These are phyloP conservation scores for Pestalotiopsis sp. DNA, from an alignment of 2,329 filamentous ascomycete species.

Conservation along the genomic window DNA sequence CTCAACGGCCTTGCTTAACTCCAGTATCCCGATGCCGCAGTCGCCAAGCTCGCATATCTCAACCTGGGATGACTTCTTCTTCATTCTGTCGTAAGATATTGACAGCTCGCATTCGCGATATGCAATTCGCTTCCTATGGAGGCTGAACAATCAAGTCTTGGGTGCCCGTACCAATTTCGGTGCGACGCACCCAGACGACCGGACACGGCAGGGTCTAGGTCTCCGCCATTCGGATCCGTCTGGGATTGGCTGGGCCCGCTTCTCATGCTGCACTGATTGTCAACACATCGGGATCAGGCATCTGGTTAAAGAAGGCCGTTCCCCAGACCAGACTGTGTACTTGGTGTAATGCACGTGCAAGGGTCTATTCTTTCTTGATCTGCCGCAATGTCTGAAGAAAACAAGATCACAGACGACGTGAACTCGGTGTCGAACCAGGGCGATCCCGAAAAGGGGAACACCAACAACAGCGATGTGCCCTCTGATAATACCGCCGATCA, in stretches of 20 bases:
- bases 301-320: background rate
- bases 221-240: background rate
- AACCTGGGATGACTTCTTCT: background rate
- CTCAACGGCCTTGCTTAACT: background rate
- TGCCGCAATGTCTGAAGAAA: background rate
- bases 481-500: background rate
- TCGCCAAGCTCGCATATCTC: background rate
- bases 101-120: background rate
- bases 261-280: background rate
- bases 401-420: background rate
- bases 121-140: background rate
- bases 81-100: background rate
- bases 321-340: background rate
- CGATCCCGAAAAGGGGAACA: background rate
- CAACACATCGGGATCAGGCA: background rate
- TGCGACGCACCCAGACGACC: background rate
- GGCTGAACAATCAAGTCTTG: background rate
- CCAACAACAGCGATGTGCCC: background rate
- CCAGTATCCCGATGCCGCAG: background rate
- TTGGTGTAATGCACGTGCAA: background rate
- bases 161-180: background rate
- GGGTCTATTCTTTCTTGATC: background rate
- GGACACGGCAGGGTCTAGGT: background rate
- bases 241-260: background rate
- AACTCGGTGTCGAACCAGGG: background rate